Conservation (phyloP, 1,139 yeast species). For the Pichia sp. region DNA sequence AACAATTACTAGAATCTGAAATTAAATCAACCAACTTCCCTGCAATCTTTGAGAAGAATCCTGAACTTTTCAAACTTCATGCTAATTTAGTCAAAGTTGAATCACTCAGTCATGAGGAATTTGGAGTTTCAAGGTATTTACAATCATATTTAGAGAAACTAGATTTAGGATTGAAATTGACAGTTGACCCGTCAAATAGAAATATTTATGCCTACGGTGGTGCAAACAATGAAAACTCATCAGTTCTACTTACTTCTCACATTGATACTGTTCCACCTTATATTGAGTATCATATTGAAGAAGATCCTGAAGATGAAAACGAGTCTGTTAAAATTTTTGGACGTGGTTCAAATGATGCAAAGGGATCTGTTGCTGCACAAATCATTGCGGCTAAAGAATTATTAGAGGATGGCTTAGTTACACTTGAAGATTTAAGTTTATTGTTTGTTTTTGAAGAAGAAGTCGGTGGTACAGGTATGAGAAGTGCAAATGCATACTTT, state of each 20-base stretch:
- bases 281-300: slow-evolving; percentile 39
- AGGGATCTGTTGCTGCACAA: slow-evolving; percentile 61
- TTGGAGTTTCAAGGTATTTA: slow-evolving; percentile 19
- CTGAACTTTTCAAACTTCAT: slow-evolving; percentile 24
- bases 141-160: slow-evolving; percentile 15
- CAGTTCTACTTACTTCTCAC: slow-evolving; percentile 54
- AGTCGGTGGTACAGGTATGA: slow-evolving; percentile 57
- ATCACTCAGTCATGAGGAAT: slow-evolving; percentile 25
- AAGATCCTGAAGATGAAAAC: slow-evolving; percentile 1
- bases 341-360: slow-evolving; percentile 64
- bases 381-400: slow-evolving; percentile 46
- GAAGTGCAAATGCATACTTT: slow-evolving; percentile 30
- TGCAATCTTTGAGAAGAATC: slow-evolving; percentile 11
- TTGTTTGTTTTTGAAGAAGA: slow-evolving; percentile 69
- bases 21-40: slow-evolving; percentile 1
- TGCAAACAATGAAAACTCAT: slow-evolving; percentile 41
- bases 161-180: slow-evolving; percentile 36
- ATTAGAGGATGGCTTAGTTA: slow-evolving; percentile 32
- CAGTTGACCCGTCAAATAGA: slow-evolving; percentile 30
- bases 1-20: neutral
- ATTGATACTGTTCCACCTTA: slow-evolving; percentile 71
- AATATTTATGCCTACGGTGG: slow-evolving; percentile 58
- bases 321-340: slow-evolving; percentile 52
- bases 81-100: slow-evolving; percentile 20
- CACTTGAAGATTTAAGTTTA: slow-evolving; percentile 51